Evolutionary conservation across 2,329 filamentous ascomycete genomes (phyloP).

Genomic region (Xylariaceae sp.): DNA sequence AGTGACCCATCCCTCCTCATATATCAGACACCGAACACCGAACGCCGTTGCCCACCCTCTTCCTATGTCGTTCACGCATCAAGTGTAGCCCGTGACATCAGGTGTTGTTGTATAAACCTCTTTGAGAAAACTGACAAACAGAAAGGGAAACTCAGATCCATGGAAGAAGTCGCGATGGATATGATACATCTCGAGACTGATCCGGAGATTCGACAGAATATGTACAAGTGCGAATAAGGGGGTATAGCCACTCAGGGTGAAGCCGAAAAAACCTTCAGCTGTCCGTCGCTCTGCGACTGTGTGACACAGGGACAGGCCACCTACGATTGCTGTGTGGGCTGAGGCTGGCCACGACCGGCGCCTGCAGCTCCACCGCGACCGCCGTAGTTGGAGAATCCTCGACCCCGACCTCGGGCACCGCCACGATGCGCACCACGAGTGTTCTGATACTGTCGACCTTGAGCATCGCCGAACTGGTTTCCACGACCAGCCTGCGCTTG

Average conservation of each 20-base stretch:
- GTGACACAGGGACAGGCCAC: background rate
- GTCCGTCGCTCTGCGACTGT: conserved; percentile 6
- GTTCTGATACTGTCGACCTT: conserved; percentile 32
- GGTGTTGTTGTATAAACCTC: conserved; percentile 30
- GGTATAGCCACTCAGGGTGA: conserved; percentile 7
- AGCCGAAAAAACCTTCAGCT: background rate
- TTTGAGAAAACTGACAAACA: conserved; percentile 25
- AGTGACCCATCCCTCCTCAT: background rate
- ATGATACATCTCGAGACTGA: conserved; percentile 33
- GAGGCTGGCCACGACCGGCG: conserved; percentile 30
- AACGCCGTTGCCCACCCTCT: conserved; percentile 27
- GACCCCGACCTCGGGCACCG: conserved; percentile 30
- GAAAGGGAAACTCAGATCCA: conserved; percentile 23
- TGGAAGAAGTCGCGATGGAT: conserved; percentile 29
- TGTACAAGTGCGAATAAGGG: conserved; percentile 29
- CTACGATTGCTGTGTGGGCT: conserved; percentile 31
- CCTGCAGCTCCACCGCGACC: conserved; percentile 34
- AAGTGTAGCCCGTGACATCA: conserved; percentile 26
- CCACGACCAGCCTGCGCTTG: conserved; percentile 24
- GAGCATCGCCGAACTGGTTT: conserved; percentile 32
- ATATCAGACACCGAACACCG: conserved; percentile 27
- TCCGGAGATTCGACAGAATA: conserved; percentile 27
- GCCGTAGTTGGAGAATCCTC: conserved; percentile 33
- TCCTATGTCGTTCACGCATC: conserved; percentile 28
- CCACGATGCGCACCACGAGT: conserved; percentile 28